phyloP scores from a whole-genome alignment of 75 land plant species.

The Ceratopteris richardii region DNA sequence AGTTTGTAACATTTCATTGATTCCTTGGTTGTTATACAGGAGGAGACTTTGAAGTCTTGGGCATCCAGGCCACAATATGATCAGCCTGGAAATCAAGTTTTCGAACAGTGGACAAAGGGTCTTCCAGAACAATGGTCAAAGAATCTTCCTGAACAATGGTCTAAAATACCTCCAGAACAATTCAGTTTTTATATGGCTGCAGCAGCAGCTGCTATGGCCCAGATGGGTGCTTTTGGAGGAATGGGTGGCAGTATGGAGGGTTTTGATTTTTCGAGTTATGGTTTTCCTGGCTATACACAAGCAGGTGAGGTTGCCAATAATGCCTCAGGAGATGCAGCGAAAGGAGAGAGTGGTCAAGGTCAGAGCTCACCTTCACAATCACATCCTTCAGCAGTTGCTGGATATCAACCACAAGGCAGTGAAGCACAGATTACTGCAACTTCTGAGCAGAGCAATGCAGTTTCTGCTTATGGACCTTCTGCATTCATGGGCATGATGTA shows the following conservation, averaged over 20 bases:
- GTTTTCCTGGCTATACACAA: neutral
- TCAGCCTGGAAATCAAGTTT: too few species aligned
- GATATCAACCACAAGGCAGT: too few species aligned
- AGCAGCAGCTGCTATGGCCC: neutral
- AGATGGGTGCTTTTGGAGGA: neutral
- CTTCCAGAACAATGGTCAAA: too few species aligned
- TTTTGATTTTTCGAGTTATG: neutral
- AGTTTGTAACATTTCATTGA: too few species aligned
- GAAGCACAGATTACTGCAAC: neutral
- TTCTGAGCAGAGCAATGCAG: neutral
- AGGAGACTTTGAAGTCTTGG: too few species aligned
- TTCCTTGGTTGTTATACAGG: too few species aligned
- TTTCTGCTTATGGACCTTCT: conserved; percentile 2
- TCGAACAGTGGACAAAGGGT: too few species aligned
- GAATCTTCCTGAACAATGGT: neutral
- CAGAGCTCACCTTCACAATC: too few species aligned
- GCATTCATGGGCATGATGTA: neutral
- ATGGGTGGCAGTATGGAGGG: neutral
- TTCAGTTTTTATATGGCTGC: conserved; percentile 1
- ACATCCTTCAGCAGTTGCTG: too few species aligned
- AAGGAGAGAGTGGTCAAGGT: neutral
- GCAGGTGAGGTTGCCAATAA: neutral
- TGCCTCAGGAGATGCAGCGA: neutral
- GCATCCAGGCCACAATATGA: too few species aligned
- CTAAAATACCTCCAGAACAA: neutral